Base-by-base conservation (phyloP, 2,329 filamentous ascomycete genomes). In the Fusarium miscanthi region DNA sequence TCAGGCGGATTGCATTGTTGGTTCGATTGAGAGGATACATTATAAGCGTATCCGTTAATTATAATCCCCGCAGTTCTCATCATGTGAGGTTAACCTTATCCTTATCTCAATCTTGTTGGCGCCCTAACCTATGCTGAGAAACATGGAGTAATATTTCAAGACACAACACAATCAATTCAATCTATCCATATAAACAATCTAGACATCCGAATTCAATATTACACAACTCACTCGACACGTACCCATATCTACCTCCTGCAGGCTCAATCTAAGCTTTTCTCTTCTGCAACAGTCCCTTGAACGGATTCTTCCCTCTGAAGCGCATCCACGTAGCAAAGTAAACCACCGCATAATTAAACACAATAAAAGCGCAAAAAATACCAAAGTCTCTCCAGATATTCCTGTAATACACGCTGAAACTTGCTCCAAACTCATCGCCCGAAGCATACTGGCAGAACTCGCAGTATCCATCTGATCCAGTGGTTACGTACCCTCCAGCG, bases 331-430 rank as follows among this genome's bases (percentile, higher is more conserved):
- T 85, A 8, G 80, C 78, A 1, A 82, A 25, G 51, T 81, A 85
- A 0, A 85, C 79, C 4, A 85, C 49, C 2, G 63, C 69, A 58
- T 83, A 92, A 69, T 93, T 93, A 76, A 92, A 93, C 3, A 86
- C 78, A 25, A 91, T 88, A 74, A 88, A 93, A 0, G 83, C 89
- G 78, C 86, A 89, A 72, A 91, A 90, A 57, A 92, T 89, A 5
- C 90, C 84, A 80, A 91, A 93, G 65, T 92, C 83, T 16, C 90
- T 81, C 91, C 91, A 93, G 51, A 90, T 89, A 57, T 92, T 80
- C 3, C 79, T 79, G 51, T 91, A 89, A 54, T 84, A 88, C 12
- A 92, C 84, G 73, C 90, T 91, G 76, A 93, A 90, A 2, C 83
- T 82, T 1, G 78, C 78, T 0, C 88, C 86, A 74, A 90, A 93